phyloP scores from a whole-genome alignment of 768 basidiomycete species.

The Scleroderma citrinum region DNA sequence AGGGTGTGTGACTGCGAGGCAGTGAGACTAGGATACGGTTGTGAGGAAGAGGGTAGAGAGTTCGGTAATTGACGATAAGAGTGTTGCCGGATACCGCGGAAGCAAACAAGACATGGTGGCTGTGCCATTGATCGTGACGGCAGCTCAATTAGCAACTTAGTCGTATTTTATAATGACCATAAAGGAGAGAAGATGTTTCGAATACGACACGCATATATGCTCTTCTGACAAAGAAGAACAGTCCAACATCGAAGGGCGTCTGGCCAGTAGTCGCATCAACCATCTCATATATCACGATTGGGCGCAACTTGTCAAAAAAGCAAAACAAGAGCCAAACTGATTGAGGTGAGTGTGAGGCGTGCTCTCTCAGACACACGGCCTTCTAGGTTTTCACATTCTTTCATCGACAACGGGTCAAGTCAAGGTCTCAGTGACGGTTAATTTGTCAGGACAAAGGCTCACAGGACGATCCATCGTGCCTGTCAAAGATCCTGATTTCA shows the following conservation, averaged over 20 bases:
- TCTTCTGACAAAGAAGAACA: not conserved
- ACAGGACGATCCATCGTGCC: not conserved
- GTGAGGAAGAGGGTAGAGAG: not conserved
- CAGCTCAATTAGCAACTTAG: too few relatives aligned
- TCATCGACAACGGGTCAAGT: not conserved
- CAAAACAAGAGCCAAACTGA: not conserved
- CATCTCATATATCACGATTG: not conserved
- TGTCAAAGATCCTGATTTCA: not conserved
- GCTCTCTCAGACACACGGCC: not conserved
- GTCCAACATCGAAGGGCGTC: not conserved
- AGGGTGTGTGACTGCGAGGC: not conserved
- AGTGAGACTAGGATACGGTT: not conserved
- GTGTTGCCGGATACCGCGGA: conserved; percentile 2
- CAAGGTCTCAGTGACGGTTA: not conserved
- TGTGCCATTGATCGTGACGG: not conserved
- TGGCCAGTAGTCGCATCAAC: not conserved
- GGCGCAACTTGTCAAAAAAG: not conserved
- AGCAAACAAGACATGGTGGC: conserved; percentile 2
- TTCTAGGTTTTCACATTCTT: not conserved
- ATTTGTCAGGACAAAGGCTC: too few relatives aligned
- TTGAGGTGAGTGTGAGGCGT: not conserved
- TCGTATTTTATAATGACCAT: not conserved
- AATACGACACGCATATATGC: not conserved
- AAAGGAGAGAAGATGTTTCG: not conserved
- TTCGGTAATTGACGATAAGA: not conserved